Percentiles rank a stretch among this genome's conserved stretches.
These are phyloP conservation scores for Microsporum canis DNA, from an alignment of 2,329 filamentous ascomycete genomes.

Conservation along the genomic window DNA sequence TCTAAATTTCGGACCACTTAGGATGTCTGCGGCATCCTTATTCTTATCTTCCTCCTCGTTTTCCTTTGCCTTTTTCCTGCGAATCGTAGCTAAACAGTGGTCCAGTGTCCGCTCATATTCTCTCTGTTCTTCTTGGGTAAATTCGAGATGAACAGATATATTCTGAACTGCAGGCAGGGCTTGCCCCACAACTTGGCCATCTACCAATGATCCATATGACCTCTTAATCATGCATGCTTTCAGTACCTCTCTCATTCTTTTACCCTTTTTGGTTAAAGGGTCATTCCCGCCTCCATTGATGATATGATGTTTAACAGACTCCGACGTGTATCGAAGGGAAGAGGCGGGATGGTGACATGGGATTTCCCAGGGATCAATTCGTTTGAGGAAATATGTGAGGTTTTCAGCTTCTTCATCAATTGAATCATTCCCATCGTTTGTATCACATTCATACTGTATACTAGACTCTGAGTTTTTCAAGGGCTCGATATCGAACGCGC, in stretches of 20 bases:
- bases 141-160: not conserved
- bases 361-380: not conserved
- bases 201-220: not conserved
- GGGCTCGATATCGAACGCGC: not conserved
- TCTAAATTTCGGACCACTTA: not conserved
- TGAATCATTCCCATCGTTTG: not conserved
- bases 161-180: not conserved
- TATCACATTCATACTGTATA: not conserved
- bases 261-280: not conserved
- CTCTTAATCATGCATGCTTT: constrained; percentile 1
- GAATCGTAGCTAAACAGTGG: not conserved
- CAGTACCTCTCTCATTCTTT: not conserved
- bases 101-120: not conserved
- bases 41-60: not conserved
- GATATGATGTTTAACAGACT: not conserved
- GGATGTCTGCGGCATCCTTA: not conserved
- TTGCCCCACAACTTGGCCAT: not conserved
- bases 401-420: not conserved
- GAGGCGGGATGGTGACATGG: not conserved
- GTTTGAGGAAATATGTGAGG: not conserved
- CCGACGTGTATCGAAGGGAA: not conserved
- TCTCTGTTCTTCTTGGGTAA: not conserved
- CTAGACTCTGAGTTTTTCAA: not conserved
- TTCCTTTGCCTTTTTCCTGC: not conserved
- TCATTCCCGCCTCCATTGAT: not conserved